A percentile compares a stretch with the other conserved stretches of the same genome.
These are phyloP conservation scores for Linnemannia schmuckeri DNA, from an alignment of 192 early-diverging fungal species.

Conservation along the genomic window DNA sequence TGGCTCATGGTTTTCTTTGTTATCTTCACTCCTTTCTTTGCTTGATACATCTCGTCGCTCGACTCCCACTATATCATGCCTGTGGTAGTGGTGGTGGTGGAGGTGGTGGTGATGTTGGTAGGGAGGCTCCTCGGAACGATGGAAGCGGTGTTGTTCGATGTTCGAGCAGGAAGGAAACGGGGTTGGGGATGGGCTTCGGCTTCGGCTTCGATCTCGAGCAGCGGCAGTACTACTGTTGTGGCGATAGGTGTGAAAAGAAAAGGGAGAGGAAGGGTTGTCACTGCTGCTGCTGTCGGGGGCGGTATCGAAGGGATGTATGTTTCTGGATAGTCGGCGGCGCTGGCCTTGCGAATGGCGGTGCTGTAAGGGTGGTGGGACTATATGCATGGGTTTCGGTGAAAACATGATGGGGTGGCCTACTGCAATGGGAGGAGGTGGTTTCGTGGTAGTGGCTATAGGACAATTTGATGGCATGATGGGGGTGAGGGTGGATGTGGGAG, in stretches of 20 bases:
- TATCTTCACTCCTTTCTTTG: not conserved
- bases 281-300: not conserved
- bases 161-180: not conserved
- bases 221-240: not conserved
- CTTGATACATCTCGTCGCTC: too few species aligned
- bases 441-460: not conserved
- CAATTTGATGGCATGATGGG: not conserved
- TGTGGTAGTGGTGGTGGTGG: not conserved
- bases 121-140: not conserved
- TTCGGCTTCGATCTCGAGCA: not conserved
- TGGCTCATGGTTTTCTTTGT: not conserved
- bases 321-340: not conserved
- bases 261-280: not conserved
- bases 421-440: not conserved
- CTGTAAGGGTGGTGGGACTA: not conserved
- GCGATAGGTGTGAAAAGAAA: not conserved
- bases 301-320: not conserved
- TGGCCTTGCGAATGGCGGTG: not conserved
- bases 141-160: not conserved
- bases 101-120: not conserved
- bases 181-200: not conserved
- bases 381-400: not conserved
- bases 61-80: not conserved
- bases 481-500: not conserved
- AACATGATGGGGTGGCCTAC: not conserved